These are phyloP conservation scores for Kalaharituber pfeilii DNA, from an alignment of 2,329 filamentous ascomycete species.

Conservation along the genomic window DNA sequence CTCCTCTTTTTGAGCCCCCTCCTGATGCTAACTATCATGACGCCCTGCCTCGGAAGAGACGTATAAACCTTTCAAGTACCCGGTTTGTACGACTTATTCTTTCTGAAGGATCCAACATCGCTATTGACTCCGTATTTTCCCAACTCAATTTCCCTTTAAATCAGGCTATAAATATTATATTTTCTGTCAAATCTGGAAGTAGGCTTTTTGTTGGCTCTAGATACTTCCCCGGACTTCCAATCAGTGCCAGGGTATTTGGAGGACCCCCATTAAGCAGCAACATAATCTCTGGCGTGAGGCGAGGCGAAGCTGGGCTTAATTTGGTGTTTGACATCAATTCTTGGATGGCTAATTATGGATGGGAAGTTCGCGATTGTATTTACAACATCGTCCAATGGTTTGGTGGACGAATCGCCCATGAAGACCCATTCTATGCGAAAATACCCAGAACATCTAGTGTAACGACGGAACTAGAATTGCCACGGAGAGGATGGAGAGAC, in stretches of 20 bases:
- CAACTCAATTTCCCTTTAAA: not conserved
- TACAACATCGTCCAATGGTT: not conserved
- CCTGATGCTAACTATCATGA: not conserved
- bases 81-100: not conserved
- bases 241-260: too few species aligned
- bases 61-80: not conserved
- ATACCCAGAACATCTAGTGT: not conserved
- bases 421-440: not conserved
- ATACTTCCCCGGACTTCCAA: not conserved
- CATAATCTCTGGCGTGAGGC: not conserved
- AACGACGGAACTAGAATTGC: not conserved
- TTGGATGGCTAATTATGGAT: not conserved
- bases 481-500: not conserved
- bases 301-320: not conserved
- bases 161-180: not conserved
- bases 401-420: not conserved
- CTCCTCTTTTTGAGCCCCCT: not conserved
- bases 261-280: not conserved
- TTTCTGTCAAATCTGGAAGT: not conserved
- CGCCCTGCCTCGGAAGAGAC: not conserved
- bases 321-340: not conserved
- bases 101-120: not conserved
- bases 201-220: not conserved
- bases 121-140: not conserved
- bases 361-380: not conserved